Percentiles rank a stretch among this genome's conserved stretches.
Conservation (phyloP, 139 green algal species). For the Tetradesmus obliquus region DNA sequence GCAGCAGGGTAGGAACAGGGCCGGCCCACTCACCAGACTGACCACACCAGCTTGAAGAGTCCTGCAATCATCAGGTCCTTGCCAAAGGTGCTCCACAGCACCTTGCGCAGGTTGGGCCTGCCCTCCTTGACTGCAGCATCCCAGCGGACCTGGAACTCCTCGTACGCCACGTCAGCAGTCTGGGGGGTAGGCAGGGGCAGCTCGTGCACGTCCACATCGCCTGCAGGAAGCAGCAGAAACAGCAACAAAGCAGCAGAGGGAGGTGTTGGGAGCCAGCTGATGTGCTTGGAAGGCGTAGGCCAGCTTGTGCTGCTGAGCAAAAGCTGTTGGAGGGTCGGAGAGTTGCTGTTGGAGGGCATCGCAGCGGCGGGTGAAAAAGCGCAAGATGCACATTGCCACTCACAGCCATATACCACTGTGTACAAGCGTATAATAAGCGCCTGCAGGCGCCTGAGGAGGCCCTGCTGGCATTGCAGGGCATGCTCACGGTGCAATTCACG, state of each 20-base stretch:
- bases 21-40: conserved; percentile 19
- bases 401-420: no score
- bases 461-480: not conserved
- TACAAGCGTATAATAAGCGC: no score
- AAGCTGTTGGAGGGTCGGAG: no score
- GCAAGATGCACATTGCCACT: no score
- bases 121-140: conserved; percentile 29
- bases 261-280: not conserved
- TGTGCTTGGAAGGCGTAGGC: no score
- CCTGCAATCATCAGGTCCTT: conserved; percentile 50
- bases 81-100: conserved; percentile 54
- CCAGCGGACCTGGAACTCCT: conserved; percentile 55
- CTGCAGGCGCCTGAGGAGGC: no score
- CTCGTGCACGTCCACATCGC: conserved; percentile 53
- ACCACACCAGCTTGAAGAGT: conserved; percentile 59
- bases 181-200: conserved; percentile 65
- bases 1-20: not conserved
- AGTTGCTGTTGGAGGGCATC: no score
- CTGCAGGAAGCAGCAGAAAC: not conserved
- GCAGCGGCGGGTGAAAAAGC: no score
- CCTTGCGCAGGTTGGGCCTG: conserved; percentile 46
- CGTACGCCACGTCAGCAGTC: conserved; percentile 49
- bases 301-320: no score
- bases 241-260: not conserved
- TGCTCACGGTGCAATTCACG: not conserved